These are phyloP conservation scores for Fusarium anthophilum DNA, from an alignment of 2,329 filamentous ascomycete genomes.

Conservation along the genomic window DNA sequence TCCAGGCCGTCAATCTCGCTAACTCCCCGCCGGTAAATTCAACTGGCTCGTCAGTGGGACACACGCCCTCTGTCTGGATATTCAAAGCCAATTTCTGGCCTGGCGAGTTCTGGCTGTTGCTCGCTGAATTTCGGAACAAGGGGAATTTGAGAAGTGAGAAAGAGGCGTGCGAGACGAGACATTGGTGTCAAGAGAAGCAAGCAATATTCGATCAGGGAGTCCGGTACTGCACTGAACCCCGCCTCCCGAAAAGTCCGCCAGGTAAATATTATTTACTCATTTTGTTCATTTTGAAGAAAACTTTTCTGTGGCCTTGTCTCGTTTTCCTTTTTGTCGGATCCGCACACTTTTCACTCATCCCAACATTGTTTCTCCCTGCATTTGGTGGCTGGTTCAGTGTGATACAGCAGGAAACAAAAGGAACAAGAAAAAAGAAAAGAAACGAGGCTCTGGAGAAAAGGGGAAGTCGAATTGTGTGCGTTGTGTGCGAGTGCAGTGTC, in stretches of 20 bases:
- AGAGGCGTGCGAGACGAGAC: constrained; percentile 16
- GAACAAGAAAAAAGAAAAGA: constrained; percentile 30
- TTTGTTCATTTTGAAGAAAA: constrained; percentile 12
- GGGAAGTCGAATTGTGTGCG: constrained; percentile 34
- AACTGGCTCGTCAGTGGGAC: constrained; percentile 41
- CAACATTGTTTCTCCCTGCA: constrained; percentile 27
- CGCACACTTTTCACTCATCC: constrained; percentile 9
- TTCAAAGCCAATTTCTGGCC: constrained; percentile 8
- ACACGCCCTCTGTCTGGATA: constrained; percentile 9
- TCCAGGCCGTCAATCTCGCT: constrained; percentile 49
- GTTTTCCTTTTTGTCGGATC: constrained; percentile 24
- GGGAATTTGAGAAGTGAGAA: constrained; percentile 14
- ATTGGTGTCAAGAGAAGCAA: constrained; percentile 7
- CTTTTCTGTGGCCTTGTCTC: constrained; percentile 21
- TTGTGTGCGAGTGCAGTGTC: constrained; percentile 23
- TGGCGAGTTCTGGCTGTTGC: constrained; percentile 24
- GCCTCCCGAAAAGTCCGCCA: constrained; percentile 10
- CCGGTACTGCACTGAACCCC: constrained; percentile 18
- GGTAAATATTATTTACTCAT: constrained; percentile 19
- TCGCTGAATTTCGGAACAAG: constrained; percentile 25
- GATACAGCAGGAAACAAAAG: constrained; percentile 26
- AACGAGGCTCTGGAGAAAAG: constrained; percentile 21
- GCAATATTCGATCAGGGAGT: neutral
- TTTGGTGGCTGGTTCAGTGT: constrained; percentile 24
- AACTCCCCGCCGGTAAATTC: constrained; percentile 48